phyloP scores from a whole-genome alignment of 331 rosid genomes.

The Dryas integrifolia region DNA sequence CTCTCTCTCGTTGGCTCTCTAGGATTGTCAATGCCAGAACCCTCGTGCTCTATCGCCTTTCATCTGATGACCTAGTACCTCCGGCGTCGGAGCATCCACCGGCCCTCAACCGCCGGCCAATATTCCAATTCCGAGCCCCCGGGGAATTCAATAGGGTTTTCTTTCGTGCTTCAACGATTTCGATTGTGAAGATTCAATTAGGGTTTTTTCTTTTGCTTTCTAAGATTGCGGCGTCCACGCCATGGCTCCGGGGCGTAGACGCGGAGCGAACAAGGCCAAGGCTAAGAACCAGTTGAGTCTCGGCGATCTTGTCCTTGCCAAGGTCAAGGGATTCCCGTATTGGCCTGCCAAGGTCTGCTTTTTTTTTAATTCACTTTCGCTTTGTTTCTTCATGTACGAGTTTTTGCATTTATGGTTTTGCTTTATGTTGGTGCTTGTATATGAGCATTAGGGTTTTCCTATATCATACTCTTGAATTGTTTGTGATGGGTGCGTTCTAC shows the following conservation, averaged over 20 bases:
- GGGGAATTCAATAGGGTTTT: constrained; percentile 59
- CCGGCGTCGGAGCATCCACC: constrained; percentile 42
- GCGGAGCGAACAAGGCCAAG: constrained; percentile 79
- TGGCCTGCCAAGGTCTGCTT: constrained; percentile 93
- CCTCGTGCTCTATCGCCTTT: not conserved
- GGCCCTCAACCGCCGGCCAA: constrained; percentile 29
- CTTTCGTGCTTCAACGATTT: constrained; percentile 18
- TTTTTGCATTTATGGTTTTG: not conserved
- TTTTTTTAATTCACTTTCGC: constrained; percentile 8
- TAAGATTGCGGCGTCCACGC: constrained; percentile 38
- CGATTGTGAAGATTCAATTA: constrained; percentile 4
- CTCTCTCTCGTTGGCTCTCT: constrained; percentile 20
- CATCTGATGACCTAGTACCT: constrained; percentile 39
- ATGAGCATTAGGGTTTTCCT: constrained; percentile 1
- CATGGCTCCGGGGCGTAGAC: constrained; percentile 96
- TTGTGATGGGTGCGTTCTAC: not conserved
- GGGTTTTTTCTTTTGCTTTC: constrained; percentile 18
- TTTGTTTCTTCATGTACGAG: not conserved
- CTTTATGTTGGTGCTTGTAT: not conserved
- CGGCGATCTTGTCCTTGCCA: constrained; percentile 99
- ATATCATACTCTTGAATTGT: not conserved
- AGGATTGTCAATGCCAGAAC: constrained; percentile 33
- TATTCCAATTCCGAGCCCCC: constrained; percentile 31
- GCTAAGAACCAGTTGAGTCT: constrained; percentile 61
- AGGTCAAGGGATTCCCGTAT: constrained; percentile 95